Evolutionary conservation across 305 asterid species (phyloP).

Genomic region (Lippia alba): DNA sequence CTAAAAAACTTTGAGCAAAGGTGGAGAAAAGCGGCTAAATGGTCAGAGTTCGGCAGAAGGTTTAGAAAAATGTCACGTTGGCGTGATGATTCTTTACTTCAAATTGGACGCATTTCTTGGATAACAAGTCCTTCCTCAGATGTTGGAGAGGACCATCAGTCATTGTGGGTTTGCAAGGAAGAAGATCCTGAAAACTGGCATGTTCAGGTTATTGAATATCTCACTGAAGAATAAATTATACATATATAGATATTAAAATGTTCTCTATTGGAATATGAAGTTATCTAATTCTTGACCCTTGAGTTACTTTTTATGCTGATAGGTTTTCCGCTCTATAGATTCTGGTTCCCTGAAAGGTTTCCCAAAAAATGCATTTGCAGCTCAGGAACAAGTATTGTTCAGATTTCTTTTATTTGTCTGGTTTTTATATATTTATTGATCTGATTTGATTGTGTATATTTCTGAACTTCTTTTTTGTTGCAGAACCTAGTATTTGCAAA

Average conservation of each 20-base stretch:
- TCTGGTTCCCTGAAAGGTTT: constrained; percentile 93
- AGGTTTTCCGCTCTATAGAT: constrained; percentile 95
- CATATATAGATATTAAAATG: no score
- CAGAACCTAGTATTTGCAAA: constrained; percentile 88
- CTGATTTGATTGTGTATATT: no score
- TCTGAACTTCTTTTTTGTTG: constrained; percentile 24
- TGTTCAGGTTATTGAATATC: constrained; percentile 68
- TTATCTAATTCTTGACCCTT: constrained; percentile 17
- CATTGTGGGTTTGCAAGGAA: constrained; percentile 71
- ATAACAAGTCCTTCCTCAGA: constrained; percentile 67
- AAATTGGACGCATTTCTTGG: constrained; percentile 92
- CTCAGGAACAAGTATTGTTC: constrained; percentile 59
- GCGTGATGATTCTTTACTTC: constrained; percentile 88
- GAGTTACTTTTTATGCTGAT: constrained; percentile 24
- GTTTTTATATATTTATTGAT: not conserved
- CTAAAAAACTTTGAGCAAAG: constrained; percentile 96
- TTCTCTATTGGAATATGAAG: constrained; percentile 5
- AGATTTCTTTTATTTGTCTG: constrained; percentile 10
- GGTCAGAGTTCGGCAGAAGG: constrained; percentile 80
- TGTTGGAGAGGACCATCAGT: constrained; percentile 67
- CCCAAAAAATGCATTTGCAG: constrained; percentile 64
- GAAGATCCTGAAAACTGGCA: constrained; percentile 94
- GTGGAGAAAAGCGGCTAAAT: constrained; percentile 87
- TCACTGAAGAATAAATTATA: not conserved
- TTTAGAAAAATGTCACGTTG: constrained; percentile 75